Base-by-base conservation (phyloP, 768 basidiomycete species). In the Cystobasidiopsis lactophilus region DNA sequence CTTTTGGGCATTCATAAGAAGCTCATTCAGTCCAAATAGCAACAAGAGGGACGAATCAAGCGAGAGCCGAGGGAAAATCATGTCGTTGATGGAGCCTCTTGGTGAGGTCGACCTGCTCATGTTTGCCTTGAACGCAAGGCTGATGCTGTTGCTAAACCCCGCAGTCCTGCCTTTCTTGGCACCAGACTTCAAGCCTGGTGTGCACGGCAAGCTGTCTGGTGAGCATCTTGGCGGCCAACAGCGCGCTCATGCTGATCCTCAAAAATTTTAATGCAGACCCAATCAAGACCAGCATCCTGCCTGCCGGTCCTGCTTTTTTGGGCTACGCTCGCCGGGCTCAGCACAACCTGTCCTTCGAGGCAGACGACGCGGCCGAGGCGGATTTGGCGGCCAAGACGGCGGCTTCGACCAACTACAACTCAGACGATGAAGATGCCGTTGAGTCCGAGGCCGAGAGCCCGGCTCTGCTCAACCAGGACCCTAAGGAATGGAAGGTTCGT, bases 401-500 rank as follows among this genome's bases (percentile, higher is more conserved):
- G 70, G 71, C 39, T 3, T 63, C 63, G 29, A 68, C 76, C 18
- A 73, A 74, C 58, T 67, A 67, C 40, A 76, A 71, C 19, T 63
- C 65, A 3, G 71, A 71, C 50, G 82, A 81, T 56, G 82, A 84
- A 61, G 88, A 89, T 70, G 77, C 85, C 13, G 91, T 96, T 5
- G 89, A 88, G 1, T 82, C 85, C 54, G 93, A 96, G 68, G 72
- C 77, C 57, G 91, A 96, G 70, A 66, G 74, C 19, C 70, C 73
- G 2, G 78, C 78, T 23, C 60, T 86, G 45, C 66, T 86, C 38
- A 65, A 70, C 41, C 70, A 78, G n/a, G 91, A 98, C 70, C 84
- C 91, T 5, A 95, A 95, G 68, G 86, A 91, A 64, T 96, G 93
- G 91, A 98, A 96, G 76, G 84, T 82, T 57, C 39, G 70, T 62